These are phyloP conservation scores for Kwoniella bestiolae DNA, from an alignment of 768 basidiomycete species.

Conservation along the genomic window DNA sequence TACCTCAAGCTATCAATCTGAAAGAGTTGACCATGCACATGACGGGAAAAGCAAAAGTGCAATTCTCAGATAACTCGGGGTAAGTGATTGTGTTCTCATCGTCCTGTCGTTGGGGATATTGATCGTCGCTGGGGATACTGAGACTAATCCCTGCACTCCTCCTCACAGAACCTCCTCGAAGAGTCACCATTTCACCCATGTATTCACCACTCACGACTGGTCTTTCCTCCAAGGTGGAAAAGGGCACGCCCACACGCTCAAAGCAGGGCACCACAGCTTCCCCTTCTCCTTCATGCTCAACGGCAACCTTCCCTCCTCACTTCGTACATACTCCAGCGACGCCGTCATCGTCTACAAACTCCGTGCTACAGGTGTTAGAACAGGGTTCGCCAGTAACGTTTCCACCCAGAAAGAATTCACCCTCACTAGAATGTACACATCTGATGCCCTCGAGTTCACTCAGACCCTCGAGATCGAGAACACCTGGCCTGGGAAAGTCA, in stretches of 20 bases:
- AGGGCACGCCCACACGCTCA: conserved; percentile 80
- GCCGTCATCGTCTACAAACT: conserved; percentile 85
- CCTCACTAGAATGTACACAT: conserved; percentile 72
- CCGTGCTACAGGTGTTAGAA: conserved; percentile 77
- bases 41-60: conserved; percentile 77
- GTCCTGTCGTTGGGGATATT: not conserved
- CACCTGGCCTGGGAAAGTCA: conserved; percentile 95
- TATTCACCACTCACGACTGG: conserved; percentile 84
- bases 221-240: conserved; percentile 86
- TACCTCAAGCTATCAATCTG: conserved; percentile 77
- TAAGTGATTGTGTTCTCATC: conserved; percentile 33
- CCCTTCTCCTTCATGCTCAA: conserved; percentile 88
- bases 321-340: conserved; percentile 63
- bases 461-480: conserved; percentile 89
- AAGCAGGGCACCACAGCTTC: conserved; percentile 91
- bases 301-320: conserved; percentile 78
- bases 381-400: conserved; percentile 73
- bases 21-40: conserved; percentile 84
- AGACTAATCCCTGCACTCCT: conserved; percentile 2
- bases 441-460: conserved; percentile 90
- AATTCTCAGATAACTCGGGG: conserved; percentile 59
- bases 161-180: conserved; percentile 31
- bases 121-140: not conserved
- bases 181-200: conserved; percentile 59
- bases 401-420: conserved; percentile 67